A percentile compares a stretch with the other conserved stretches of the same genome.
phyloP scores from a whole-genome alignment of 257 asterid genomes.

The Dorcoceras hygrometricum region DNA sequence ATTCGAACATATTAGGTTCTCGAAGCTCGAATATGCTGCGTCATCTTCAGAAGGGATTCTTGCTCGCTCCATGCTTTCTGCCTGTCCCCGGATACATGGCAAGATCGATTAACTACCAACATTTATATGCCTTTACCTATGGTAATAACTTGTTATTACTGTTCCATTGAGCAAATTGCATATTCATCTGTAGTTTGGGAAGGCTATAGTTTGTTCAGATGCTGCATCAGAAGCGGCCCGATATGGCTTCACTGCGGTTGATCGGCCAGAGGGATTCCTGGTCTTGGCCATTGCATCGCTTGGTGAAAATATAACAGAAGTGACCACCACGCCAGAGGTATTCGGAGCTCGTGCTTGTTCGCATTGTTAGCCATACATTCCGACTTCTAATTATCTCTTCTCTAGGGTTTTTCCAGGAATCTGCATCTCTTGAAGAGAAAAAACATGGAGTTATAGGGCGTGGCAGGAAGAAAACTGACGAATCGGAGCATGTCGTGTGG shows the following conservation, averaged over 20 bases:
- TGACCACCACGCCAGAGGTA: slow-evolving; percentile 45
- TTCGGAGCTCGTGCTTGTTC: neutral
- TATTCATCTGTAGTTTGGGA: slow-evolving; percentile 55
- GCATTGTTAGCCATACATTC: neutral
- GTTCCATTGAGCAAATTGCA: too few relatives aligned
- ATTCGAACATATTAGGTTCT: slow-evolving; percentile 43
- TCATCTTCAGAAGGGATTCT: slow-evolving; percentile 76
- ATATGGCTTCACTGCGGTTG: slow-evolving; percentile 86
- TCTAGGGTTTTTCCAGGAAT: slow-evolving; percentile 31
- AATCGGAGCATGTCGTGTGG: slow-evolving; percentile 77
- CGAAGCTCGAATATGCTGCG: slow-evolving; percentile 71
- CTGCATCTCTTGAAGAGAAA: slow-evolving; percentile 52
- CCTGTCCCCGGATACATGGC: slow-evolving; percentile 94
- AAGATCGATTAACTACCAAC: neutral
- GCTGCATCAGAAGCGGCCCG: slow-evolving; percentile 89
- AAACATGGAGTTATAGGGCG: slow-evolving; percentile 55
- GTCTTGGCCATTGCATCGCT: slow-evolving; percentile 75
- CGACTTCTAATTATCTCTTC: too few relatives aligned
- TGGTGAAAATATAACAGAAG: slow-evolving; percentile 47
- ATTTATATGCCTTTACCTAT: neutral
- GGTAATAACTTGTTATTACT: too few relatives aligned
- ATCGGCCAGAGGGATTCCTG: slow-evolving; percentile 81
- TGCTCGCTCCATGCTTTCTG: slow-evolving; percentile 63
- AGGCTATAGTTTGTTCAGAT: slow-evolving; percentile 85
- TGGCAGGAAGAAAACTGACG: slow-evolving; percentile 72